A percentile compares a stretch with the other conserved stretches of the same genome.
Evolutionary conservation across 73 alveolate species (phyloP).

Genomic region (Effrenium voratum): DNA sequence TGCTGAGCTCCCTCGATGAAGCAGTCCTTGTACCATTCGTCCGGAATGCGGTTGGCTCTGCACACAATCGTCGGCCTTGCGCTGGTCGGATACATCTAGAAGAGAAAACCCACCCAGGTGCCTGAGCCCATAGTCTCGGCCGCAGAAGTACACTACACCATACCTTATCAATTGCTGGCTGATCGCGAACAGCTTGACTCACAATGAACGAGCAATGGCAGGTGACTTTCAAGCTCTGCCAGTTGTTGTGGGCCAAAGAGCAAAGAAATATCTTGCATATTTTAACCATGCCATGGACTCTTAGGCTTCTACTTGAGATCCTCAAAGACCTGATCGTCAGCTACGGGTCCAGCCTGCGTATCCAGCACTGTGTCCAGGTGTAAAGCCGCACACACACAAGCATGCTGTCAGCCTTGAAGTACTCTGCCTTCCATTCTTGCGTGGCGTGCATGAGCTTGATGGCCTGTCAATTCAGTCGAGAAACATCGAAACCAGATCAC

Average conservation of each 20-base stretch:
- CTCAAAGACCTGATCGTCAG: constrained; percentile 43
- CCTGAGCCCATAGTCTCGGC: constrained; percentile 81
- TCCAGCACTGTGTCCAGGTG: neutral
- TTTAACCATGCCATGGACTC: too few relatives aligned
- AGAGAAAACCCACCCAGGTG: neutral
- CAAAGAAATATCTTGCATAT: too few relatives aligned
- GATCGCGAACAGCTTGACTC: neutral
- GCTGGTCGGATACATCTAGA: neutral
- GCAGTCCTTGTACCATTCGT: constrained; percentile 82
- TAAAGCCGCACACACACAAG: neutral
- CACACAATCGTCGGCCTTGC: constrained; percentile 77
- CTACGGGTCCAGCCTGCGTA: constrained; percentile 48
- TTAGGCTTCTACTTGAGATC: constrained; percentile 37
- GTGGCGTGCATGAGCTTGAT: constrained; percentile 81
- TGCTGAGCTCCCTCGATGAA: neutral
- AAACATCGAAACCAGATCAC: neutral
- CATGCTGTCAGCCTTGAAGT: constrained; percentile 35
- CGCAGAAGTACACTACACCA: constrained; percentile 82
- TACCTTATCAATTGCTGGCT: neutral
- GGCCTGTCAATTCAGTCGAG: constrained; percentile 13
- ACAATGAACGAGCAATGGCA: neutral
- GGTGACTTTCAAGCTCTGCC: too few relatives aligned
- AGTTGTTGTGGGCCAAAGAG: too few relatives aligned
- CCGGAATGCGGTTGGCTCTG: constrained; percentile 88
- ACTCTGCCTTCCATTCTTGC: constrained; percentile 87